Evolutionary conservation across 495 filamentous ascomycete genomes (phyloP).

Genomic region (Neurospora sublineolata): DNA sequence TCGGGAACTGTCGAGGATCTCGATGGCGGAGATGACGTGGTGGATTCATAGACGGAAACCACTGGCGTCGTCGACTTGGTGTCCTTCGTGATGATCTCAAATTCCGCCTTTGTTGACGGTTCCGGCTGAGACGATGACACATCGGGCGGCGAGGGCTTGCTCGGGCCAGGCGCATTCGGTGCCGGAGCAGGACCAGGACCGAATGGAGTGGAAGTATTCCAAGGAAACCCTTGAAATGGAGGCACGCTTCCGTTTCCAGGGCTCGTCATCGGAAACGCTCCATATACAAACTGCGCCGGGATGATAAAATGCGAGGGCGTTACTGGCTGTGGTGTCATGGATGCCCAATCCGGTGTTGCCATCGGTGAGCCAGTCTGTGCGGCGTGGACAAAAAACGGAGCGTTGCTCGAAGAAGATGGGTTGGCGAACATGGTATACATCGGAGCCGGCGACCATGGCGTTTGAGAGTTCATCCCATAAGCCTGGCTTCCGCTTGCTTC

Average conservation of each 20-base stretch:
- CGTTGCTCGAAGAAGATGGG: background rate
- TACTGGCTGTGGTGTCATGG: background rate
- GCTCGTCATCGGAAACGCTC: background rate
- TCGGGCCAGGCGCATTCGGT: background rate
- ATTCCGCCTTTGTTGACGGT: background rate
- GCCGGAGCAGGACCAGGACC: background rate
- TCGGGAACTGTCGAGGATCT: background rate
- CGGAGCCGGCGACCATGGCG: background rate
- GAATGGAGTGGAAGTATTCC: background rate
- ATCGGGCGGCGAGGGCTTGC: background rate
- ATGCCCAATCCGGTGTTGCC: background rate
- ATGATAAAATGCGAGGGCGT: background rate
- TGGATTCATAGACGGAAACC: background rate
- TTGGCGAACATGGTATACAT: background rate
- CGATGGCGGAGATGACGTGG: background rate
- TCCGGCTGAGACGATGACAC: background rate
- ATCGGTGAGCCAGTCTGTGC: background rate
- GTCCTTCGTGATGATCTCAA: background rate
- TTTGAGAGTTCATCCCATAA: background rate
- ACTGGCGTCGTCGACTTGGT: background rate
- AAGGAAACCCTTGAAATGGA: background rate
- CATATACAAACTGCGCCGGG: background rate
- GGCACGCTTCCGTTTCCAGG: background rate
- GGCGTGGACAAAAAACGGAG: background rate
- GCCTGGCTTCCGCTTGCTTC: background rate